Conservation (phyloP, 2,329 filamentous ascomycete genomes). For the Dendrostoma leiphaemia region DNA sequence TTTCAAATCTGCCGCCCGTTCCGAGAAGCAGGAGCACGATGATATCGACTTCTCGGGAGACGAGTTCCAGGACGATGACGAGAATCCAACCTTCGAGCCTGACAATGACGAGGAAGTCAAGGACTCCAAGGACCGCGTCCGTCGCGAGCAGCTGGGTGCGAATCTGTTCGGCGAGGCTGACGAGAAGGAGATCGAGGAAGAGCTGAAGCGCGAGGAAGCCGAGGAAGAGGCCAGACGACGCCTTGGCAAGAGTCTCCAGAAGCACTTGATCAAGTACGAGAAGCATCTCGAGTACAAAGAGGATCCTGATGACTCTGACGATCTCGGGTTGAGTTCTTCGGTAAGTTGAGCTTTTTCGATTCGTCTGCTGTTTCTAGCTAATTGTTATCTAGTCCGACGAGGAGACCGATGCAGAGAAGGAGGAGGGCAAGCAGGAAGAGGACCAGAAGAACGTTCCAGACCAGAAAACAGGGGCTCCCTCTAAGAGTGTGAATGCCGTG, state of each 20-base stretch:
- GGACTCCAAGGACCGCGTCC: conserved; percentile 68
- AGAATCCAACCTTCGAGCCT: conserved; percentile 69
- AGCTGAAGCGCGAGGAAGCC: conserved; percentile 67
- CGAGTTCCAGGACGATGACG: conserved; percentile 87
- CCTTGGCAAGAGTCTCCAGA: conserved; percentile 74
- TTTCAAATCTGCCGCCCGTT: conserved; percentile 58
- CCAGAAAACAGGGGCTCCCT: conserved; percentile 50
- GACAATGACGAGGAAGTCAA: conserved; percentile 82
- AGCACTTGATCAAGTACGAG: conserved; percentile 80
- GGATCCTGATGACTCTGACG: conserved; percentile 43
- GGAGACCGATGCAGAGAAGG: conserved; percentile 51
- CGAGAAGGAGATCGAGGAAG: conserved; percentile 70
- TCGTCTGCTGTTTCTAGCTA: conserved; percentile 14
- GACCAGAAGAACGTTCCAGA: conserved; percentile 46
- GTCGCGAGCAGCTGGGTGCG: conserved; percentile 79
- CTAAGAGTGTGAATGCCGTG: conserved; percentile 65
- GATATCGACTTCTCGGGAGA: conserved; percentile 67
- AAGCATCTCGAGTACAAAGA: conserved; percentile 84
- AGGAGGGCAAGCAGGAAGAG: conserved; percentile 51
- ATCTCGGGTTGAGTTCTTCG: conserved; percentile 34
- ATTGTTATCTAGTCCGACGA: conserved; percentile 45
- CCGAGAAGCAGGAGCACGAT: conserved; percentile 67
- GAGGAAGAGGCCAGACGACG: conserved; percentile 68
- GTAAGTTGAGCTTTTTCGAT: conserved; percentile 22
- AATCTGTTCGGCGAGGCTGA: conserved; percentile 74